Evolutionary conservation across 1,284 basidiomycete species (phyloP).

Genomic region (Apiotrichum gracile): DNA sequence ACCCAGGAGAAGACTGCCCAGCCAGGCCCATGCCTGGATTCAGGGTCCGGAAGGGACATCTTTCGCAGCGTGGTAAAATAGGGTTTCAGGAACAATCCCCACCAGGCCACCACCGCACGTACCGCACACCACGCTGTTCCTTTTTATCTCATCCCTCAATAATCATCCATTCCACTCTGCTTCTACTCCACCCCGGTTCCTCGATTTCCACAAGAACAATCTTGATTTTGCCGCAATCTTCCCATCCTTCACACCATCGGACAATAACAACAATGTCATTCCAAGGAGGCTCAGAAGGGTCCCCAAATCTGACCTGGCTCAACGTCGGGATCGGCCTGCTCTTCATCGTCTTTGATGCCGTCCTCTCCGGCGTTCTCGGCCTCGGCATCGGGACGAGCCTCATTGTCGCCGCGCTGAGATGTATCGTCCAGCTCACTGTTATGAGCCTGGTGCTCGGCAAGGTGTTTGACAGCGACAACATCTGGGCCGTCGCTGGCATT

Average conservation of each 20-base stretch:
- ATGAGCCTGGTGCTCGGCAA: constrained; percentile 64
- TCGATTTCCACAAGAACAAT: too few relatives aligned
- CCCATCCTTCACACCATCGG: not conserved
- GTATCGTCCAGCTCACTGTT: constrained; percentile 66
- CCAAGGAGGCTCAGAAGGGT: not conserved
- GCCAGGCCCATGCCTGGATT: too few relatives aligned
- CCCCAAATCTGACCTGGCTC: constrained; percentile 57
- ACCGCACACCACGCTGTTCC: not conserved
- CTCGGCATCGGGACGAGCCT: constrained; percentile 66
- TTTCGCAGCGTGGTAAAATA: too few relatives aligned
- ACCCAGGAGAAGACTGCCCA: too few relatives aligned
- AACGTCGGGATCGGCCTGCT: constrained; percentile 68
- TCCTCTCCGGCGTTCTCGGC: constrained; percentile 59
- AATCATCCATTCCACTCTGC: not conserved
- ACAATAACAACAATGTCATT: not conserved
- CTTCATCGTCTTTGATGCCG: constrained; percentile 55
- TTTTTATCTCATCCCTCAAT: not conserved
- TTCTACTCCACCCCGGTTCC: not conserved
- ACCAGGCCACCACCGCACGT: too few relatives aligned
- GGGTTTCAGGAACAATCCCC: too few relatives aligned
- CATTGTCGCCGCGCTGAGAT: constrained; percentile 63
- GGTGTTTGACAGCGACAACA: constrained; percentile 67
- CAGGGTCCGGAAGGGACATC: too few relatives aligned
- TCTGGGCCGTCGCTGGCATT: constrained; percentile 67
- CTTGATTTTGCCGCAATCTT: too few relatives aligned